Evolutionary conservation across 345 rosid genomes (phyloP).

Genomic region (Euphorbia peplus): DNA sequence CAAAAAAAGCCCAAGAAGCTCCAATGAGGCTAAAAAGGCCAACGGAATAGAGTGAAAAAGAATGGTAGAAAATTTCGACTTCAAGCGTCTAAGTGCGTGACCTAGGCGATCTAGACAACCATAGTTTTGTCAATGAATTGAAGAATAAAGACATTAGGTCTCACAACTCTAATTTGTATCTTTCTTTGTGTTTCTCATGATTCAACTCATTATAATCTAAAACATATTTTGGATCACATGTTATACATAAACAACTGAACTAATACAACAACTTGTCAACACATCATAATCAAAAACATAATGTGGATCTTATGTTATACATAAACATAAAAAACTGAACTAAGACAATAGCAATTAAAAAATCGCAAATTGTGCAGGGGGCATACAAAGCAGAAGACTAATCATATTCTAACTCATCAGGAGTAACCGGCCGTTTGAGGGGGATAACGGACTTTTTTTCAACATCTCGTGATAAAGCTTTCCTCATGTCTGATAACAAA

Average conservation of each 20-base stretch:
- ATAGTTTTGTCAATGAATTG: no score
- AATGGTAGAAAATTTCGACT: no score
- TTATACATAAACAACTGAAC: no score
- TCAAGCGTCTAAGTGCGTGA: no score
- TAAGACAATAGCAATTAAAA: neutral
- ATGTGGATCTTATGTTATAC: neutral
- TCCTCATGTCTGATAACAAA: constrained; percentile 77
- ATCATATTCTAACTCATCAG: constrained; percentile 89
- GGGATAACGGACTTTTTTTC: constrained; percentile 86
- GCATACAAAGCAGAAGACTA: constrained; percentile 21
- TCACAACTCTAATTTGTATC: neutral
- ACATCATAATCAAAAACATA: neutral
- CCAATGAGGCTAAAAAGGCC: no score
- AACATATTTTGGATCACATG: no score
- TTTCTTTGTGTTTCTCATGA: neutral
- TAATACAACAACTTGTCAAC: no score
- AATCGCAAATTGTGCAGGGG: neutral
- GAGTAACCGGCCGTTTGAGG: constrained; percentile 80
- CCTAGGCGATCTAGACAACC: no score
- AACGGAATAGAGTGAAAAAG: no score
- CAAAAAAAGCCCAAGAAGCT: no score
- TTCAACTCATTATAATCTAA: no score
- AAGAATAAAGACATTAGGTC: neutral
- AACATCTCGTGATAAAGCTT: constrained; percentile 80
- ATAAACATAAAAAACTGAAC: neutral